Percentiles rank a stretch among this genome's conserved stretches.
Conservation (phyloP, 345 rosid genomes). For the Camelina sativa region DNA sequence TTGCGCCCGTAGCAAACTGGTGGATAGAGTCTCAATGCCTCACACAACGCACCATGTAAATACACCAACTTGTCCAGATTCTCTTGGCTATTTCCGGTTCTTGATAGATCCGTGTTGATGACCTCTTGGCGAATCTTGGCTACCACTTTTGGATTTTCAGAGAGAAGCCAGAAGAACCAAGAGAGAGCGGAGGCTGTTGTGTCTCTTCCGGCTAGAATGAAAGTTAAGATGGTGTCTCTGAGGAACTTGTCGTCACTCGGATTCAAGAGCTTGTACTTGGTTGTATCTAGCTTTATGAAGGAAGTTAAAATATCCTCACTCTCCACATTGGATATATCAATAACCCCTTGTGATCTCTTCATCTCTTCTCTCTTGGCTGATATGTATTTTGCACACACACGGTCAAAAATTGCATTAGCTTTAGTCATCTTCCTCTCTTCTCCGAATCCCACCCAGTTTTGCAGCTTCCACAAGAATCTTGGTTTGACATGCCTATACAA, state of each 20-base stretch:
- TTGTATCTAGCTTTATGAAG: not conserved
- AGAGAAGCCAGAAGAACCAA: conserved; percentile 15
- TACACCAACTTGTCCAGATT: not conserved
- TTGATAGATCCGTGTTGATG: not conserved
- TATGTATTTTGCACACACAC: not conserved
- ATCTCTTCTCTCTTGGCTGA: conserved; percentile 7
- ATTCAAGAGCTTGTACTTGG: conserved; percentile 1
- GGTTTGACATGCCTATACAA: not conserved
- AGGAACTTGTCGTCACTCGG: not conserved
- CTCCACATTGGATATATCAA: not conserved
- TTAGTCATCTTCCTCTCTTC: not conserved
- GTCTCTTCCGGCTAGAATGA: conserved; percentile 4
- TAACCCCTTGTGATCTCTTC: not conserved
- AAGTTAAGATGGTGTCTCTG: not conserved
- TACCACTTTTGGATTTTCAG: not conserved
- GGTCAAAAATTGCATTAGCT: conserved; percentile 2
- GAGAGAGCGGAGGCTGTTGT: not conserved
- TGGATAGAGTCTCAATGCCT: not conserved
- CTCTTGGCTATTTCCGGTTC: not conserved
- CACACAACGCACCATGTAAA: conserved; percentile 3
- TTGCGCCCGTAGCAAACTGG: not conserved
- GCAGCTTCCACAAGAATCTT: conserved; percentile 11
- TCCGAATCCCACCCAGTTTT: not conserved
- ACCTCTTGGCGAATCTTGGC: not conserved
- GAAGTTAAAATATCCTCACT: not conserved